Base-by-base conservation (phyloP, 2,329 filamentous ascomycete genomes). In the Alternaria sp. region DNA sequence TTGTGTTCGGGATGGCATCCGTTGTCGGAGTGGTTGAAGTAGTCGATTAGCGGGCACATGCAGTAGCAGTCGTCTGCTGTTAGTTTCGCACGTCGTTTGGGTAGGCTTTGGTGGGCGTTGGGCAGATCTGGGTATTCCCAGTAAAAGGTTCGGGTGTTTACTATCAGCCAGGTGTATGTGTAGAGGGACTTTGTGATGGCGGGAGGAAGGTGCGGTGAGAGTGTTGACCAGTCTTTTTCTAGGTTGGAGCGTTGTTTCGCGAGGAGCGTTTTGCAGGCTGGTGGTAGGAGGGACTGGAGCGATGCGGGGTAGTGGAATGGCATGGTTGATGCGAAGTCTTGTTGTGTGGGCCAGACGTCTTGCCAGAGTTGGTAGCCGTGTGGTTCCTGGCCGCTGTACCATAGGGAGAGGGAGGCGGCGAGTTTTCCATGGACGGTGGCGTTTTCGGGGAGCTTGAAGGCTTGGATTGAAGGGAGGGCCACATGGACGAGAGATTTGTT, bases 41-140 rank as follows among this genome's bases (percentile, higher is more conserved):
- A 87, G 76, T 93, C 91, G 1, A 90, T 88, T 36, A 92, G 89
- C 1, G 91, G 91, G 77, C 89, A 90, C 68, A 93, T 84, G 10
- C 87, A 87, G 83, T 92, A 87, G 71, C 87, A 87, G 69, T 92
- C 90, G 23, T 81, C 77, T 13, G 68, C 86, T 77, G 71, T 79
- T 72, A 69, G 79, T 68, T 71, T 74, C 11, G 23, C 81, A 76
- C 65, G 77, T 70, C 73, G 83, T 79, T 64, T 86, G 40, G 78
- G 78, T 3, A 83, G 68, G 67, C 75, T 46, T 69, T 82, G 69
- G 74, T 76, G 52, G 72, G 83, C 9, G 79, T 79, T 51, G 77
- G 81, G 70, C 1, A 77, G 69, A 28, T 77, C 72, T 0, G 77
- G 78, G 54, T 79, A 78, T 45, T 86, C 80, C 81, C 86, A 89